Conservation (phyloP, 176 grass and related monocot genomes). For the Canna indica region DNA sequence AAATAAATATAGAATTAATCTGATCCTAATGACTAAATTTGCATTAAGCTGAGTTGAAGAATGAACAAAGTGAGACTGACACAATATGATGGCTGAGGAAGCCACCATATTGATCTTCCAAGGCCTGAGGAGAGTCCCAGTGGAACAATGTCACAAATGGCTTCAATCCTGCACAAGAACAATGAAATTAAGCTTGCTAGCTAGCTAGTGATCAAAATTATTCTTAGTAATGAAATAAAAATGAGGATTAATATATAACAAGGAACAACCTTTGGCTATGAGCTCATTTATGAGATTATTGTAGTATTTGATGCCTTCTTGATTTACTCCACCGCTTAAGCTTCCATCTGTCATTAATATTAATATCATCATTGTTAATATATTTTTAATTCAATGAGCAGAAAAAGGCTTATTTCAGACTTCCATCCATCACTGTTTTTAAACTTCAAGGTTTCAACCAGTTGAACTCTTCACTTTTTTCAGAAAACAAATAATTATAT, state of each 20-base stretch:
- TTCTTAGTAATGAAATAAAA: no score
- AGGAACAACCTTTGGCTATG: constrained; percentile 68
- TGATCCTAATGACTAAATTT: no score
- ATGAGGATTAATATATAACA: no score
- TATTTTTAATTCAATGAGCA: neutral
- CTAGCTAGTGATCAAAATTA: neutral
- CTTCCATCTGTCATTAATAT: constrained; percentile 42
- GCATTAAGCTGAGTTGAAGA: no score
- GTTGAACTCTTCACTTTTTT: no score
- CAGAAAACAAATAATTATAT: no score
- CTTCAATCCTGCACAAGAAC: constrained; percentile 44
- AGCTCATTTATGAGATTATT: constrained; percentile 68
- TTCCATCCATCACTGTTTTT: no score
- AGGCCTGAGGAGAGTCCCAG: constrained; percentile 67
- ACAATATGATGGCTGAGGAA: constrained; percentile 59
- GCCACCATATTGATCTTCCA: constrained; percentile 64
- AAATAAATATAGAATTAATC: no score
- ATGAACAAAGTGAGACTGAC: constrained; percentile 29
- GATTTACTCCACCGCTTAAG: constrained; percentile 51
- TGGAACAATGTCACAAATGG: constrained; percentile 89
- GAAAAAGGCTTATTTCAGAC: neutral
- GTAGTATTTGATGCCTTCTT: constrained; percentile 81
- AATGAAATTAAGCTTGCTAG: neutral
- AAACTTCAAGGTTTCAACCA: no score
- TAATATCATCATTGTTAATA: neutral